Evolutionary conservation across 2,329 filamentous ascomycete species (phyloP), one percentile per base, ranked within the genome.

Genomic region (Aurifilum marmelostoma): DNA sequence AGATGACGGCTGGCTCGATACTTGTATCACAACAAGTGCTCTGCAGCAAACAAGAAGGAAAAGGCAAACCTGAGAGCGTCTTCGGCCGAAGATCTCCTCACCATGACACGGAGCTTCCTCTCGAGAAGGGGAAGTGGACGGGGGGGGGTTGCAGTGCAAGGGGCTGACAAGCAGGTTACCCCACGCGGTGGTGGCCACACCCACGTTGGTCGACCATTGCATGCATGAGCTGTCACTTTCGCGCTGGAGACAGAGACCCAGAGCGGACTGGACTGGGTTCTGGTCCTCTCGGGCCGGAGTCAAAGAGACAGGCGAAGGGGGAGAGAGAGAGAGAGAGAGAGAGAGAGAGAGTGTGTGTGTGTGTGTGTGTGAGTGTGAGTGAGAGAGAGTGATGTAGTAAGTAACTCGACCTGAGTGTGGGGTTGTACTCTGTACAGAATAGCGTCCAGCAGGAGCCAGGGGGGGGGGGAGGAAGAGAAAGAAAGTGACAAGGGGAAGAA

Each of bases 201-300:
- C 67, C 67, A 71, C 66, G 52, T 56, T 59, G 56, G 52, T 41
- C 56, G 34, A 59, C 43, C 60, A 63, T 65, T 43, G 67, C 37
- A 52, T 69, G 67, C 60, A 43, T 69, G 39, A 34, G 69, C 63
- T 71, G 69, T 66, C 69, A 66, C 66, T 43, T 29, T 39, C n/a
- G 41, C 18, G 12, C 52, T 62, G 59, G 59, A 65, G n/a, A 54
- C 27, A 18, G 9, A n/a, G 9, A 11, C 58, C 24, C 2, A 52
- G 29, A 27, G 52, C 18, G 52, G 52, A 18, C 24, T 56, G 24
- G 52, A 29, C 27, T 7, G 52, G 24, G 8, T 47, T 34, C 7
- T 47, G 21, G 43, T 47, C 43, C 27, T 32, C 52, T 56, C 52
- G 52, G 52, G 52, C 52, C 52, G 52, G 52, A 56, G 52, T 16